Conservation (phyloP, 805 yeast genomes). For the Nakazawaea anatomiae region DNA sequence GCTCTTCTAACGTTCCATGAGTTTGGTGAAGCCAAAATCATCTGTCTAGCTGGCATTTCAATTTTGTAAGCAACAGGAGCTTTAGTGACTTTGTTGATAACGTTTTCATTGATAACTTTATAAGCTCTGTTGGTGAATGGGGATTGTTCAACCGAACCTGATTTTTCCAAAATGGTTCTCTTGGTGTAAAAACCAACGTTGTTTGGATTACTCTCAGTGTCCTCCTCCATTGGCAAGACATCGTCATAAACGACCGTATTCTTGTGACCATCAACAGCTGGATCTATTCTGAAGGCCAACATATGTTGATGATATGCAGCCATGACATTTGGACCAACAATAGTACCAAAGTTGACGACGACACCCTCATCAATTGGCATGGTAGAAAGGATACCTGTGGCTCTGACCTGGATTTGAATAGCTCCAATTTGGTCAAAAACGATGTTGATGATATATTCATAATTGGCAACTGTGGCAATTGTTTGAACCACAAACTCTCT, state of each 20-base stretch:
- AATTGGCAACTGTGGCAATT: slow-evolving; percentile 80
- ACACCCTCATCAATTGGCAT: slow-evolving; percentile 73
- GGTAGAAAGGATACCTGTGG: slow-evolving; percentile 82
- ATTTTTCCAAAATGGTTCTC: slow-evolving; percentile 60
- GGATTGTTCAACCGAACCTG: slow-evolving; percentile 68
- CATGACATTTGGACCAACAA: slow-evolving; percentile 74
- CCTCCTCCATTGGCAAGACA: slow-evolving; percentile 52
- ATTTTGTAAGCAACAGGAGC: slow-evolving; percentile 76
- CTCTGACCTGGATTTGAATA: slow-evolving; percentile 73
- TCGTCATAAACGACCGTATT: slow-evolving; percentile 73
- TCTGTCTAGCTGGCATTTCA: slow-evolving; percentile 68
- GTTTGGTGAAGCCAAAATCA: slow-evolving; percentile 60
- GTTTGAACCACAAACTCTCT: slow-evolving; percentile 77
- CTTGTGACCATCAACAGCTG: slow-evolving; percentile 77
- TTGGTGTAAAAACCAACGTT: slow-evolving; percentile 66
- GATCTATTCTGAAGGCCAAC: slow-evolving; percentile 73
- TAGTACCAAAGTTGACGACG: slow-evolving; percentile 64
- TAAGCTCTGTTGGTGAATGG: slow-evolving; percentile 71
- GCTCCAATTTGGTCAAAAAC: slow-evolving; percentile 76
- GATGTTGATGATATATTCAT: slow-evolving; percentile 70
- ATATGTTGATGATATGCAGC: slow-evolving; percentile 85
- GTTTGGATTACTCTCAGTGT: slow-evolving; percentile 51
- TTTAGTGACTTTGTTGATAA: slow-evolving; percentile 62
- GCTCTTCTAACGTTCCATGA: slow-evolving; percentile 71
- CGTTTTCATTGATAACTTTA: slow-evolving; percentile 70